Evolutionary conservation across 73 alveolate species (phyloP), one percentile per base, ranked within the genome.

Genomic region (Durusdinium trenchii): DNA sequence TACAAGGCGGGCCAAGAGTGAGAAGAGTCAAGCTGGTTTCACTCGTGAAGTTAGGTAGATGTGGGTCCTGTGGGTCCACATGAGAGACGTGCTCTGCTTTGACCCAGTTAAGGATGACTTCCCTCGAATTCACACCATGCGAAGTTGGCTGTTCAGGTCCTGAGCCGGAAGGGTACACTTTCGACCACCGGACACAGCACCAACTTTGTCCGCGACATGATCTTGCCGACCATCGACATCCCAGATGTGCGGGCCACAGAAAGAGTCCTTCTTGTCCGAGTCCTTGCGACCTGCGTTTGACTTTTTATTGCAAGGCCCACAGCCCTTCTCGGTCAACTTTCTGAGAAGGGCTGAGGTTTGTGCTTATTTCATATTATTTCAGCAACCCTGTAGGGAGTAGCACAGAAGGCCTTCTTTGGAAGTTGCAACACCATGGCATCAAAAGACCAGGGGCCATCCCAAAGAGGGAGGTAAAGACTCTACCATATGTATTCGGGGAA

Each of bases 161-260:
- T 99, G 57, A 99, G 99, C 98, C 99, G 99, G 99, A 99, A 99
- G 75, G 99, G 99, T 73, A 99, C 99, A 50, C 99, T 99, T 91
- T 99, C 99, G 73, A 99, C 99, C 18, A 99, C 99, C 12, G 99
- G 99, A 69, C 99, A 99, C 99, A 99, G 99, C 89, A 99, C 99
- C 20, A 99, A 99, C 99, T 99, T 99, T 99, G 99, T 99, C 0
- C 99, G 99, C 99, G 99, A 99, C 99, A 99, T 99, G 96, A 99
- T 99, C 99, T 99, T 99, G 95, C 99, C 99, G 42, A 93, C 99
- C 35, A 99, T 99, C 95, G 99, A 99, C 91, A 99, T 95, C 67
- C 99, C 99, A 71, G 99, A 99, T 94, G 98, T 32, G 76, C 16
- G 90, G 78, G 40, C 36, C 98, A 23, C 30, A 26, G 46, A 45